phyloP scores from a whole-genome alignment of 1,284 basidiomycete genomes.

The Polyporus tsugae region DNA sequence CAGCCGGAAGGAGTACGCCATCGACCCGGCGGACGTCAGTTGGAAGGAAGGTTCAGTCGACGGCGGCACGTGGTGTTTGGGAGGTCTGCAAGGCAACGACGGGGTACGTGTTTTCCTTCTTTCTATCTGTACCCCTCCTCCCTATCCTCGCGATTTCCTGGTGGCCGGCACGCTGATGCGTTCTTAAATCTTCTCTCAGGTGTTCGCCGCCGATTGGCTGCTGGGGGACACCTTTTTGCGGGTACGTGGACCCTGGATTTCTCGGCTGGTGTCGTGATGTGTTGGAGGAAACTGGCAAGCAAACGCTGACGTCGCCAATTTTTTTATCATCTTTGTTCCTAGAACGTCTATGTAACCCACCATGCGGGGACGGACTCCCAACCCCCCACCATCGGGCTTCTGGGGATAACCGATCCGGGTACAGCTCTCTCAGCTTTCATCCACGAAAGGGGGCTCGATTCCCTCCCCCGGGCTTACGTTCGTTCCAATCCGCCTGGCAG shows the following conservation, averaged over 20 bases:
- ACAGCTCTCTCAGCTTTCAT: constrained; percentile 51
- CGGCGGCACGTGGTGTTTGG: constrained; percentile 59
- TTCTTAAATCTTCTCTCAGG: constrained; percentile 41
- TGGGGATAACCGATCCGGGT: constrained; percentile 53
- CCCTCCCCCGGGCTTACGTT: constrained; percentile 40
- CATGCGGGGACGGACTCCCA: constrained; percentile 50
- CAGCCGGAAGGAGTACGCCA: constrained; percentile 48
- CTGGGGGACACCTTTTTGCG: constrained; percentile 65
- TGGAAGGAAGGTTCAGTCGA: constrained; percentile 52
- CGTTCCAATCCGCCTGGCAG: constrained; percentile 26
- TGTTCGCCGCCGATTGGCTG: constrained; percentile 70
- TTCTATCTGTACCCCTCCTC: background rate
- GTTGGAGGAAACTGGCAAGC: background rate
- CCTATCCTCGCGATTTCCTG: background rate
- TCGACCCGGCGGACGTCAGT: constrained; percentile 62
- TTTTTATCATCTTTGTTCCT: constrained; percentile 15
- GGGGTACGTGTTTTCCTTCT: constrained; percentile 43
- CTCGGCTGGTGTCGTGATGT: constrained; percentile 5
- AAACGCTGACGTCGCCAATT: constrained; percentile 14
- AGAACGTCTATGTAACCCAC: constrained; percentile 66
- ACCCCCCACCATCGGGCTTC: constrained; percentile 57
- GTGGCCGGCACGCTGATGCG: constrained; percentile 15
- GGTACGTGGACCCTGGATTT: constrained; percentile 42
- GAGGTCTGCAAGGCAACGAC: constrained; percentile 65
- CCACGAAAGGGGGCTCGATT: constrained; percentile 53